phyloP scores from a whole-genome alignment of 2,329 filamentous ascomycete genomes.

The Colletotrichum sp. region DNA sequence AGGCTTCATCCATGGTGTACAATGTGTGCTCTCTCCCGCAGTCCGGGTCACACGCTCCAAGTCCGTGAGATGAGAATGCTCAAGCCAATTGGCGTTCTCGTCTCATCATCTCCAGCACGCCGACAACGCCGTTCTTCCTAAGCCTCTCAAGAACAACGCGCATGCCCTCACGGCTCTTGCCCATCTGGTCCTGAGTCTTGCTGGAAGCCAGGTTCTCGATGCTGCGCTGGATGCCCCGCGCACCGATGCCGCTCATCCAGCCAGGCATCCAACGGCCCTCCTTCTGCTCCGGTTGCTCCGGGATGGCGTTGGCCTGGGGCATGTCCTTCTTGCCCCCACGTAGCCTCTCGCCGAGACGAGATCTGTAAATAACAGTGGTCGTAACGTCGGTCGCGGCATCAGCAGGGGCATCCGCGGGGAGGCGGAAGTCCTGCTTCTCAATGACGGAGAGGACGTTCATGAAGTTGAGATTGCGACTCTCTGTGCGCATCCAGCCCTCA shows the following conservation, averaged over 20 bases:
- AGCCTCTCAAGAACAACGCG: constrained; percentile 77
- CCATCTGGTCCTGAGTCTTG: constrained; percentile 78
- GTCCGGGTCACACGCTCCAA: constrained; percentile 6
- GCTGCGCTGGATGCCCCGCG: constrained; percentile 75
- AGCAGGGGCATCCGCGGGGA: constrained; percentile 37
- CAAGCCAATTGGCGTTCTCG: constrained; percentile 36
- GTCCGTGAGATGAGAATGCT: not conserved
- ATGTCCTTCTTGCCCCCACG: constrained; percentile 55
- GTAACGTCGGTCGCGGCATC: constrained; percentile 65
- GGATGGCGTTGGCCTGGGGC: constrained; percentile 33
- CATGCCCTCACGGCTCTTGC: constrained; percentile 85
- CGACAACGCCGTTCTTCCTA: constrained; percentile 62
- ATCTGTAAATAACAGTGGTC: constrained; percentile 77
- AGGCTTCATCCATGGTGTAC: constrained; percentile 7
- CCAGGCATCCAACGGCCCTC: constrained; percentile 57
- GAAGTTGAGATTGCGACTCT: constrained; percentile 82
- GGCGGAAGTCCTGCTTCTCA: constrained; percentile 73
- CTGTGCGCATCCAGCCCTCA: constrained; percentile 83
- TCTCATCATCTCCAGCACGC: constrained; percentile 61
- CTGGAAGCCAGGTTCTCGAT: constrained; percentile 81
- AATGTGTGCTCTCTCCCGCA: not conserved
- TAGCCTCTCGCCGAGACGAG: constrained; percentile 72
- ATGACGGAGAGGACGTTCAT: constrained; percentile 80
- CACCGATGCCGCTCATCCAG: constrained; percentile 64
- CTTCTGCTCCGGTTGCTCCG: constrained; percentile 41